A percentile compares a stretch with the other conserved stretches of the same genome.
These are phyloP conservation scores for Dictyostelium brefeldianum DNA, from an alignment of 78 protist species.

Conservation along the genomic window DNA sequence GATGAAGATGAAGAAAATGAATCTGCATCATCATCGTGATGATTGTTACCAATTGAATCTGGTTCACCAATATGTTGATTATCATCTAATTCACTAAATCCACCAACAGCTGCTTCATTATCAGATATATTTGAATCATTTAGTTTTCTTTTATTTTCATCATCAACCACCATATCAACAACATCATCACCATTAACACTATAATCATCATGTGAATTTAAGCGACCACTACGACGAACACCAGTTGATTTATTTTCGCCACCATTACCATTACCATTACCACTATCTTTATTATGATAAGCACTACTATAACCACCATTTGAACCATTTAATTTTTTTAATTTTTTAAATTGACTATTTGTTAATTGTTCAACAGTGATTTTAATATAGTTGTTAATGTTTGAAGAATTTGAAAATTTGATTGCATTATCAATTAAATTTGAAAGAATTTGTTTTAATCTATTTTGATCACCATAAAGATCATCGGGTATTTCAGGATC, in stretches of 20 bases:
- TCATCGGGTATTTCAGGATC: slow-evolving; percentile 45
- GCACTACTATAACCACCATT: no score
- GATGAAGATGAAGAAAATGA: no score
- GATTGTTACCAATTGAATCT: no score
- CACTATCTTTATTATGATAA: no score
- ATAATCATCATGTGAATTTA: slow-evolving; percentile 20
- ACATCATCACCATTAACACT: background rate
- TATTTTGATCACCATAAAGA: slow-evolving; percentile 41
- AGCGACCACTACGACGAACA: background rate
- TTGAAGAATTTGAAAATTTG: slow-evolving; percentile 49
- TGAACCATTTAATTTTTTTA: background rate
- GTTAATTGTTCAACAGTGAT: slow-evolving; percentile 1
- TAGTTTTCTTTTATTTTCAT: background rate
- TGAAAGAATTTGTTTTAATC: slow-evolving; percentile 46
- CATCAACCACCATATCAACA: background rate
- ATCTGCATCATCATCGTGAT: background rate
- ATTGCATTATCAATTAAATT: slow-evolving; percentile 55
- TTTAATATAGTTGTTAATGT: background rate
- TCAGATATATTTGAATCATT: background rate
- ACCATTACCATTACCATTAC: no score
- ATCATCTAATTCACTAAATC: background rate
- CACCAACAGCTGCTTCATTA: slow-evolving; percentile 8
- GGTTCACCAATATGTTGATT: background rate
- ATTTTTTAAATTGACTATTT: background rate
- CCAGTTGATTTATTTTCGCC: no score